Conservation (phyloP, 495 filamentous ascomycete genomes). For the Neurospora sp. region DNA sequence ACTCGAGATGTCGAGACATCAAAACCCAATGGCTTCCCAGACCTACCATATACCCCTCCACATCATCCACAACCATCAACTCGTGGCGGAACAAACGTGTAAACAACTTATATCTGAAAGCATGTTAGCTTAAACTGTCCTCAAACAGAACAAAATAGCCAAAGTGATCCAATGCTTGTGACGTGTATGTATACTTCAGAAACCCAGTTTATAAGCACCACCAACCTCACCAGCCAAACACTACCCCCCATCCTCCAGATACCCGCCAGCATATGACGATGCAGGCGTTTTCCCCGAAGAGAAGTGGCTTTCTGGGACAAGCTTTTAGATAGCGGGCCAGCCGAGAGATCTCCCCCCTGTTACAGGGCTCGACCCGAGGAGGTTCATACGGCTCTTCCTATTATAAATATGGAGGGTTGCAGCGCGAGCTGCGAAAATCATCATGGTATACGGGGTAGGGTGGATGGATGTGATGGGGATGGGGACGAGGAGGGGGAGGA, state of each 20-base stretch:
- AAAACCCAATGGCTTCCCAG: not conserved
- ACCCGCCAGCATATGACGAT: slow-evolving; percentile 40
- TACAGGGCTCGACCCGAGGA: slow-evolving; percentile 6
- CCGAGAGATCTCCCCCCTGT: not conserved
- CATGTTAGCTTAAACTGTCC: not conserved
- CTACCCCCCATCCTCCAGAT: slow-evolving; percentile 13
- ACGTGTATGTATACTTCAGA: slow-evolving; percentile 23
- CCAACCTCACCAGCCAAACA: slow-evolving; percentile 26
- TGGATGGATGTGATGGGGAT: not conserved
- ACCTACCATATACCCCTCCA: not conserved
- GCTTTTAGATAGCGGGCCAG: slow-evolving; percentile 4
- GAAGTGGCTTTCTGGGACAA: not conserved
- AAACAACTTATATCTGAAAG: not conserved
- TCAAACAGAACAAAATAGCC: slow-evolving; percentile 1
- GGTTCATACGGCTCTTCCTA: slow-evolving; percentile 48
- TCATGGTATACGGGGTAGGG: slow-evolving; percentile 25
- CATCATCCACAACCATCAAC: not conserved
- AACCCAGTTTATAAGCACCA: slow-evolving; percentile 41
- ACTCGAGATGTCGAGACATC: not conserved
- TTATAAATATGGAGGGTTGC: slow-evolving; percentile 32
- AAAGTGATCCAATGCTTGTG: slow-evolving; percentile 1
- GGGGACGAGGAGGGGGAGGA: not conserved
- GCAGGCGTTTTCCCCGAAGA: slow-evolving; percentile 22
- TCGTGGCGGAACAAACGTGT: not conserved
- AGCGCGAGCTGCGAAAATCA: slow-evolving; percentile 39